Conservation (phyloP, 1,284 basidiomycete species). For the Heterobasidion occidentale region DNA sequence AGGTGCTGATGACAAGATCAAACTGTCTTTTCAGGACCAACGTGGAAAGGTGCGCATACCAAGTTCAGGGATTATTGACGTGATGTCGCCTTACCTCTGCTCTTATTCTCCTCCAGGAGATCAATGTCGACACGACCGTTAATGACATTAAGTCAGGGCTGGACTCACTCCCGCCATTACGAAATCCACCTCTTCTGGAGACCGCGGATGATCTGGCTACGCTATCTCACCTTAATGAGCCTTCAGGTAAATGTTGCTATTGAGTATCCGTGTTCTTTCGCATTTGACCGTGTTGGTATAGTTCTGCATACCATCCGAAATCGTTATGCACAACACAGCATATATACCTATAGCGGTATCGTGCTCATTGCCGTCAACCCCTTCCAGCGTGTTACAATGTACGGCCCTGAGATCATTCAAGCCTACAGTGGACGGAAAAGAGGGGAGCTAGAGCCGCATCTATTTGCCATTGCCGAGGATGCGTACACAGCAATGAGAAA, state of each 20-base stretch:
- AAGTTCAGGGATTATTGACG: slow-evolving; percentile 1
- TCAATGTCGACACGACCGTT: slow-evolving; percentile 66
- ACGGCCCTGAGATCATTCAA: slow-evolving; percentile 96
- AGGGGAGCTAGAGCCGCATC: slow-evolving; percentile 94
- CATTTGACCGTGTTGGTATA: slow-evolving; percentile 20
- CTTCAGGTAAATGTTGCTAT: slow-evolving; percentile 61
- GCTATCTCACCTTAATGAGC: slow-evolving; percentile 96
- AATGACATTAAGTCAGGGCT: slow-evolving; percentile 72
- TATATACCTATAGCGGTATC: slow-evolving; percentile 99
- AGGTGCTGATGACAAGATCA: slow-evolving; percentile 60
- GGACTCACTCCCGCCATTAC: slow-evolving; percentile 80
- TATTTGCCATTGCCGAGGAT: slow-evolving; percentile 99
- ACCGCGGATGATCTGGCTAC: slow-evolving; percentile 97
- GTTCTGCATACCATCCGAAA: slow-evolving; percentile 97
- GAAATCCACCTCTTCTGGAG: slow-evolving; percentile 95
- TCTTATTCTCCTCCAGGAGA: slow-evolving; percentile 46
- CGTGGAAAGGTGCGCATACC: slow-evolving; percentile 65
- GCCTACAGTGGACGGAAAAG: slow-evolving; percentile 90
- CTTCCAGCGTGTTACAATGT: slow-evolving; percentile 88
- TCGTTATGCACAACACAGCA: slow-evolving; percentile 94
- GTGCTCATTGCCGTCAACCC: slow-evolving; percentile 98
- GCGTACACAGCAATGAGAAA: slow-evolving; percentile 97
- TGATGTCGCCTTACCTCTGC: not conserved
- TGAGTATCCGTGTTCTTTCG: not conserved
- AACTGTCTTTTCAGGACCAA: slow-evolving; percentile 77